Evolutionary conservation across 2,329 filamentous ascomycete genomes (phyloP).

Genomic region (Colletotrichum siamense): DNA sequence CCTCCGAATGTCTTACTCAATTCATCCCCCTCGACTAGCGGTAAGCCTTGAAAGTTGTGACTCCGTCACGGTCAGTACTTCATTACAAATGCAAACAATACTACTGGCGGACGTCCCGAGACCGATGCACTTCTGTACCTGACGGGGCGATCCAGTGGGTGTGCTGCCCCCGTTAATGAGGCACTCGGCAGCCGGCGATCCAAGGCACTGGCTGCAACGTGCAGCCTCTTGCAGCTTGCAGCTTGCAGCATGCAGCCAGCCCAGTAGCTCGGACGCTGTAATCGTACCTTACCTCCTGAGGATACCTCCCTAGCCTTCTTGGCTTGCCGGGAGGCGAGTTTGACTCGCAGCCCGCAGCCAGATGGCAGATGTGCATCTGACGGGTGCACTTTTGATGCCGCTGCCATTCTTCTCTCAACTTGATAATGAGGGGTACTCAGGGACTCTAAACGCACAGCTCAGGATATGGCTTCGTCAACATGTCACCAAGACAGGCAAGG

Average conservation of each 20-base stretch:
- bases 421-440: background rate
- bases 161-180: background rate
- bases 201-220: background rate
- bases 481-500: background rate
- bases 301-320: background rate
- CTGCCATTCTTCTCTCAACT: background rate
- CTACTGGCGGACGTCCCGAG: background rate
- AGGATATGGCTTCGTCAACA: background rate
- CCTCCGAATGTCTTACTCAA: background rate
- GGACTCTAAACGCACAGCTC: background rate
- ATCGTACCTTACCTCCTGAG: background rate
- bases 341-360: background rate
- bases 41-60: background rate
- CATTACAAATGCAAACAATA: slow-evolving; percentile 7
- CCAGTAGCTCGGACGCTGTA: background rate
- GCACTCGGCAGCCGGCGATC: background rate
- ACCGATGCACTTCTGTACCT: background rate
- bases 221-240: background rate
- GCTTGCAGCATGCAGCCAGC: background rate
- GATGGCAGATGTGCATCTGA: background rate
- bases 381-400: background rate
- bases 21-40: background rate
- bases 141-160: background rate
- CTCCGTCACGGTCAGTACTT: background rate
- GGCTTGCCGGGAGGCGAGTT: background rate